Percentiles rank a stretch among this genome's conserved stretches.
phyloP scores from a whole-genome alignment of 2,329 filamentous ascomycete genomes.

The Zasmidium angulare region DNA sequence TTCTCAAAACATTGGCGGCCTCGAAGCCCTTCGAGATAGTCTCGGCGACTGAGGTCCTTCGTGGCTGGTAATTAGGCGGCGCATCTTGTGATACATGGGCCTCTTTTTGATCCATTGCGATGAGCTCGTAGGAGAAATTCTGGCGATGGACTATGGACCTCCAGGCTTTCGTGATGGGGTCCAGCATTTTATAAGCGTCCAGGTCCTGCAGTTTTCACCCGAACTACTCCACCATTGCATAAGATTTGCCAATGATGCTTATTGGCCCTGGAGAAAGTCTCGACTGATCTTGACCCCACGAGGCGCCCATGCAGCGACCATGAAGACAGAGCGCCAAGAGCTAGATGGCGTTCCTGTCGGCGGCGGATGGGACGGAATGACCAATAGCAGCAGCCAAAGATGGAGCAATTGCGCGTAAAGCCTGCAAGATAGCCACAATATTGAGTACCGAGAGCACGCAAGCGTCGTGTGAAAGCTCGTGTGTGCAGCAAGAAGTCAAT shows the following conservation, averaged over 20 bases:
- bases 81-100: background rate
- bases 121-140: background rate
- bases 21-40: slow-evolving; percentile 11
- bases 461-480: background rate
- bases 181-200: background rate
- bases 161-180: too few relatives aligned
- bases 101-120: background rate
- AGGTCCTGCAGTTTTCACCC: too few relatives aligned
- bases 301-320: background rate
- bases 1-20: slow-evolving; percentile 10
- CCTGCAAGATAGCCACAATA: background rate
- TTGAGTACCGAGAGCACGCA: background rate
- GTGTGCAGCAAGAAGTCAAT: background rate
- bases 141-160: too few relatives aligned
- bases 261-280: background rate
- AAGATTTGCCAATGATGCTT: background rate
- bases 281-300: background rate
- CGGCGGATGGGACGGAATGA: background rate
- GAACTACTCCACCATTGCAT: background rate
- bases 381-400: background rate
- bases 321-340: background rate
- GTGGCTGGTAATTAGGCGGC: background rate
- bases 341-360: background rate
- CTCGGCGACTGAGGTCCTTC: slow-evolving; percentile 7
- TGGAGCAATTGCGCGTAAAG: background rate